These are phyloP conservation scores for Trifolium subterraneum DNA, from an alignment of 306 rosid genomes.

Conservation along the genomic window DNA sequence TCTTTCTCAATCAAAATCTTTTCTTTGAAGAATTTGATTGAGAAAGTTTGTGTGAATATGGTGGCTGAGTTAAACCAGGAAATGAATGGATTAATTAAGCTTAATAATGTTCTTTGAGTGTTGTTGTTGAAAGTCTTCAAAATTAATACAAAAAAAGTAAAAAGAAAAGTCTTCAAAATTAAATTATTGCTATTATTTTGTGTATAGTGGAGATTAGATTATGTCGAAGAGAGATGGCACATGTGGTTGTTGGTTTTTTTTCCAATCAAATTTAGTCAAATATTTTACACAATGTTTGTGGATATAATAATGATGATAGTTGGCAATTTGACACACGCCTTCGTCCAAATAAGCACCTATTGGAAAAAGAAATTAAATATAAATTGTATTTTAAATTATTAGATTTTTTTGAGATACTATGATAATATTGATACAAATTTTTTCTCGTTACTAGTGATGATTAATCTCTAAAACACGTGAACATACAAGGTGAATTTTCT, in stretches of 20 bases:
- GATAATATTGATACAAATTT: too few species aligned
- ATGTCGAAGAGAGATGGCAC: not conserved
- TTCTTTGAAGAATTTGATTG: slow-evolving; percentile 25
- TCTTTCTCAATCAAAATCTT: not conserved
- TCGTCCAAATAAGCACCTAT: too few species aligned
- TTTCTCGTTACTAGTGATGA: too few species aligned
- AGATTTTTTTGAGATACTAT: too few species aligned
- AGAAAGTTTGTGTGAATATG: slow-evolving; percentile 7
- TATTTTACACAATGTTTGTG: not conserved
- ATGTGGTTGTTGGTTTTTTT: slow-evolving; percentile 36
- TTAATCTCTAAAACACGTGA: too few species aligned
- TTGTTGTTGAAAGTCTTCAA: not conserved
- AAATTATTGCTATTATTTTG: too few species aligned
- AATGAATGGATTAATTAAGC: not conserved
- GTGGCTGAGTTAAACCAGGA: not conserved
- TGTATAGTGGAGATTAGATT: slow-evolving; percentile 4
- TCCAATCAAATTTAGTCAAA: slow-evolving; percentile 28
- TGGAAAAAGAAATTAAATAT: too few species aligned
- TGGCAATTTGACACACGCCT: not conserved
- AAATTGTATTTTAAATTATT: too few species aligned
- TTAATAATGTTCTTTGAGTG: slow-evolving; percentile 20
- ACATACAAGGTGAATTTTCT: too few species aligned
- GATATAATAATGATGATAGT: not conserved
- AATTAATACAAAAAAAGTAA: not conserved
- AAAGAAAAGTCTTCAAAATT: too few species aligned